phyloP scores from a whole-genome alignment of 2,329 filamentous ascomycete species.

The Epichloe baconii region DNA sequence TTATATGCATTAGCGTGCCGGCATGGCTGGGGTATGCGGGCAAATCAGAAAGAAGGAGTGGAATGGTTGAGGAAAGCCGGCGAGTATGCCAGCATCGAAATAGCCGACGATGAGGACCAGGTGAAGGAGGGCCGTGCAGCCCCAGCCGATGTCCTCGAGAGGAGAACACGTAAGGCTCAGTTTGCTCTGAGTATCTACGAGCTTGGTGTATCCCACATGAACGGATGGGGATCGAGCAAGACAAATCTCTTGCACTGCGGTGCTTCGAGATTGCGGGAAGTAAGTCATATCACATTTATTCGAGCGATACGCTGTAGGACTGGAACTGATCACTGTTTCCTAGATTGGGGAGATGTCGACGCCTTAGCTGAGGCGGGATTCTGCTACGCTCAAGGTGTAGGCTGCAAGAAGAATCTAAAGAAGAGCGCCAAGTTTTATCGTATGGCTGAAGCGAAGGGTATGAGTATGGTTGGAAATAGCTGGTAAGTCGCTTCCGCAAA shows the following conservation, averaged over 20 bases:
- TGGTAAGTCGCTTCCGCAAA: conserved; percentile 50
- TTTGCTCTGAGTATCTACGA: conserved; percentile 95
- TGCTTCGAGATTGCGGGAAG: conserved; percentile 94
- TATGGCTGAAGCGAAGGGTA: conserved; percentile 79
- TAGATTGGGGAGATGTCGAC: conserved; percentile 87
- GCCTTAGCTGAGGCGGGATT: conserved; percentile 89
- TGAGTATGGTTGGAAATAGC: conserved; percentile 96
- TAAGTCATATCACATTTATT: conserved; percentile 26
- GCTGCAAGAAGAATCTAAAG: conserved; percentile 91
- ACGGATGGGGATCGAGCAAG: conserved; percentile 93
- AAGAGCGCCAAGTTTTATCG: conserved; percentile 88
- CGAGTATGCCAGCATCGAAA: conserved; percentile 67
- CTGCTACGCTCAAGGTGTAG: conserved; percentile 87
- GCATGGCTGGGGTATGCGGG: conserved; percentile 95
- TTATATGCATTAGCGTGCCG: conserved; percentile 89
- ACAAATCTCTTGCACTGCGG: conserved; percentile 72
- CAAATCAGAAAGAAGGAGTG: conserved; percentile 81
- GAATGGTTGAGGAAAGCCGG: conserved; percentile 87
- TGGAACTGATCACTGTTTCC: neutral
- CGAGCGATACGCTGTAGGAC: neutral
- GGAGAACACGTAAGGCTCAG: conserved; percentile 77
- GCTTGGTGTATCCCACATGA: conserved; percentile 91
- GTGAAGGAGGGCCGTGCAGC: conserved; percentile 44
- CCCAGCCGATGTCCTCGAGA: conserved; percentile 49
- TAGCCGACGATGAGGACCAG: conserved; percentile 66